Conservation (phyloP, 1,139 yeast species). For the Debaryomycetaceae sp. region DNA sequence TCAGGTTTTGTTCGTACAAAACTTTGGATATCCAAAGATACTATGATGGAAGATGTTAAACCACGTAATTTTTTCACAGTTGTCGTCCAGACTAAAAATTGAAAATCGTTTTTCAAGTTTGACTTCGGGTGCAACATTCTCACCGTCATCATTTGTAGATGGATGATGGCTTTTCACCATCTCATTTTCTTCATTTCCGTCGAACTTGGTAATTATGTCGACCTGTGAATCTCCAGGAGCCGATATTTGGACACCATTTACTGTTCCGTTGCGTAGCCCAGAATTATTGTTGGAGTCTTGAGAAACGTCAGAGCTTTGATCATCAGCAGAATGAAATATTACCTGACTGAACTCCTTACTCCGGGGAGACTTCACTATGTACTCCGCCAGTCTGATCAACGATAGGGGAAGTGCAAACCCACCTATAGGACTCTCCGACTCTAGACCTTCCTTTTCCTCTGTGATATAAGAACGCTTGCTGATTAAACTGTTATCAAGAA, state of each 20-base stretch:
- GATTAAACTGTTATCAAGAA: not conserved
- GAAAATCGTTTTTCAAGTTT: conserved; percentile 5
- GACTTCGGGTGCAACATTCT: not conserved
- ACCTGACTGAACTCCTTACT: conserved; percentile 23
- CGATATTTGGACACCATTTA: too few relatives aligned
- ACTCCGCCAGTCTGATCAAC: conserved; percentile 14
- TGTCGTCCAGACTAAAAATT: conserved; percentile 16
- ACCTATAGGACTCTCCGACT: conserved; percentile 3
- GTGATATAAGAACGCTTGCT: not conserved
- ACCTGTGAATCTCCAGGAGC: too few relatives aligned
- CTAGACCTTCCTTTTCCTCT: not conserved
- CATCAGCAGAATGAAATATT: conserved; percentile 3
- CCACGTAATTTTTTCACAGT: conserved; percentile 50
- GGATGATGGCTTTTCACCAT: too few relatives aligned
- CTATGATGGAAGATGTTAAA: conserved; percentile 46
- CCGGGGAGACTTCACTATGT: conserved; percentile 18
- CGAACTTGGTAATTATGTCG: too few relatives aligned
- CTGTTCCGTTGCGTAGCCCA: not conserved
- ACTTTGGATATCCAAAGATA: conserved; percentile 44
- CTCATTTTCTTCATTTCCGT: too few relatives aligned
- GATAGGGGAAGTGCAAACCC: conserved; percentile 21
- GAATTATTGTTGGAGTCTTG: conserved; percentile 1
- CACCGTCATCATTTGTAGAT: not conserved
- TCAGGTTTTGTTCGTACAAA: conserved; percentile 21
- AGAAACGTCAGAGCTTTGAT: not conserved